Base-by-base conservation (phyloP, 2,329 filamentous ascomycete genomes). In the Exophiala sp. region DNA sequence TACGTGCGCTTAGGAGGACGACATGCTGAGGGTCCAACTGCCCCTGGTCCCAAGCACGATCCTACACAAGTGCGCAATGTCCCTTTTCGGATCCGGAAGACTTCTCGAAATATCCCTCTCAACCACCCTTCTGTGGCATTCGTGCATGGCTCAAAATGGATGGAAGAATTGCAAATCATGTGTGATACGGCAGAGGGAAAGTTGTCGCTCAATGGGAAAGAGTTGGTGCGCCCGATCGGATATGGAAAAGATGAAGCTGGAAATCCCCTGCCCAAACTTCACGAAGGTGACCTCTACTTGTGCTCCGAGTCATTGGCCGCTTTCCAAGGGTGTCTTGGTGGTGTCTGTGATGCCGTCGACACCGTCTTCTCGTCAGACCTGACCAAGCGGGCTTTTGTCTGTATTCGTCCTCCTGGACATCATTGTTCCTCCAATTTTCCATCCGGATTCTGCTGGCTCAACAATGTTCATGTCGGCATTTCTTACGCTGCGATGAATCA, bases 361-460 rank as follows among this genome's bases (percentile, higher is more conserved):
- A 78, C 84, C 0, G 86, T 97, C 2, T 94, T 97, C 64, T 77
- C 78, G 4, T 73, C 78, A 52, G 39, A 70, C 73, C 80, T 83
- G 5, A 62, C 62, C 16, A 84, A 81, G 42, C 84, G 90, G 51
- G 91, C 91, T 0, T 99, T 99, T 69, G 90, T 97, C 46, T 91
- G 88, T 24, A 88, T 97, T 46, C 85, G 94, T 32, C 94, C 94
- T 3, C 94, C 94, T 0, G 94, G 94, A 1, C 94, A 99, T 68
- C 94, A 99, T 68, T 99, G 94, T 72, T 96, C 92, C 2, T 84
- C 89, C 3, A 83, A 87, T 46, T 86, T 87, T 64, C 94, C 94
- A 0, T 96, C 92, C 2, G 94, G 94, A 0, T 99, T 99, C 68
- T 99, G 94, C 74, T 99, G 94, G 92, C 75, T 99, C 47, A 99